Conservation (phyloP, 208 protist genomes). For the Crithidia acanthocephali region DNA sequence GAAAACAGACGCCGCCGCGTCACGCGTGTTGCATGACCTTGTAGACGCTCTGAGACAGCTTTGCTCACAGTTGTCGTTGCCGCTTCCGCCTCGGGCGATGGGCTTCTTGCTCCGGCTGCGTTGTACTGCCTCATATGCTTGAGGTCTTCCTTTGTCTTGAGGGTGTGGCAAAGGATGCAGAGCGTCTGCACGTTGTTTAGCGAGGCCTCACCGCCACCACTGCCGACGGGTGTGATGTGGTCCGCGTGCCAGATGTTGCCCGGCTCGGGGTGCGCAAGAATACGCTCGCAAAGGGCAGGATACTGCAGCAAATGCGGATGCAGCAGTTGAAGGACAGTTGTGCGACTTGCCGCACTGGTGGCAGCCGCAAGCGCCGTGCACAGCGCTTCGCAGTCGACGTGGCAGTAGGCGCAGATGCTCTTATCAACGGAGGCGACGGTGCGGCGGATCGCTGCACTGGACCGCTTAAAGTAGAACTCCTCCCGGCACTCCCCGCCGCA, state of each 20-base stretch:
- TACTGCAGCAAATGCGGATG: constrained; percentile 71
- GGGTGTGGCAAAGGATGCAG: constrained; percentile 78
- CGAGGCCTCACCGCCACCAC: constrained; percentile 63
- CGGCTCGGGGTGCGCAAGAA: constrained; percentile 57
- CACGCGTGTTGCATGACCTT: neutral
- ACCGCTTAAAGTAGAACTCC: constrained; percentile 68
- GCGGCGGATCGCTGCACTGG: constrained; percentile 55
- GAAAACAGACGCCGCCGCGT: constrained; percentile 1
- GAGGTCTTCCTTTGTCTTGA: constrained; percentile 69
- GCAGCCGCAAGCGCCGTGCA: constrained; percentile 32
- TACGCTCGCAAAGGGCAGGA: constrained; percentile 47
- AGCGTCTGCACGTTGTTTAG: constrained; percentile 85
- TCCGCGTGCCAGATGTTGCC: constrained; percentile 87
- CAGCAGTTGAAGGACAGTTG: constrained; percentile 37
- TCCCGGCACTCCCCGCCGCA: constrained; percentile 70
- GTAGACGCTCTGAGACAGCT: neutral
- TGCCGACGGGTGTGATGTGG: constrained; percentile 72
- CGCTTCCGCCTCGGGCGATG: neutral
- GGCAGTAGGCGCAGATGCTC: constrained; percentile 69
- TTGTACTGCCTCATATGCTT: constrained; percentile 16
- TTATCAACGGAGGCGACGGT: constrained; percentile 55
- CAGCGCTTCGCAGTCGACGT: constrained; percentile 72
- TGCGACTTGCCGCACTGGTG: constrained; percentile 20
- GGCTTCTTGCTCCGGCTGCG: neutral
- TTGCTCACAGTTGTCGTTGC: constrained; percentile 9